Base-by-base conservation (phyloP, 176 grass and related monocot genomes). In the Juncus inflexus region DNA sequence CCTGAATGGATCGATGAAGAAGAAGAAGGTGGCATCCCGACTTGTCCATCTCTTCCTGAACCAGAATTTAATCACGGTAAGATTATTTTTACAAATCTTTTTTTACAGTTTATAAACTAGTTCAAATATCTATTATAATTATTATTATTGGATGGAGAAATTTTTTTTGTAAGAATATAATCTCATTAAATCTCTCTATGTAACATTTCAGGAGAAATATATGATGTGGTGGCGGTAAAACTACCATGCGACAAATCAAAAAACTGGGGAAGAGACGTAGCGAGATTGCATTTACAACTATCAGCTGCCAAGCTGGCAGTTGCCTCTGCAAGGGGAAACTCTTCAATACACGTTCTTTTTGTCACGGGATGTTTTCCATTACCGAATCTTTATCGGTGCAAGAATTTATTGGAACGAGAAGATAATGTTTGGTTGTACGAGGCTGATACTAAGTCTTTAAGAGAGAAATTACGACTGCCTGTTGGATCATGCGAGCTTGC, bases 1-100 rank as follows among this genome's bases (percentile, higher is more conserved):
- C 90, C 90, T 11, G 54, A 65, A 63, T 94, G 85, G 90, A 85
- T 94, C 54, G 72, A 94, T 50, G 90, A 94, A 55, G 76, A 69
- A 40, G 59, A 75, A 45, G 61, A 79, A 53, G n/a, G 7, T 6
- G 70, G 42, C 37, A 63, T 70, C 19, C 79, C 61, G 11, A 55
- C 64, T 6, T 94, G 84, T 66, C 90, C 90, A 0, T 75, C 81
- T 15, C 69, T 94, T 11, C 79, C 85, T 7, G 63, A 82, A 11
- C 84, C 81, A 0, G 58, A 80, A 58, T 58, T 58, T 41, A 37
- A 71, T 36, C 7, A 9, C 0, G 54, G 67, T 71, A 71, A 19
- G 4, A 47, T 47, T 47, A 1, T 12, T 37, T 13, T 52, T 11
- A 35, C 42, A 71, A 16, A 45, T 57, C 12, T 52, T 8, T 52